Base-by-base conservation (phyloP, 2,329 filamentous ascomycete genomes). In the Aureobasidium sp. region DNA sequence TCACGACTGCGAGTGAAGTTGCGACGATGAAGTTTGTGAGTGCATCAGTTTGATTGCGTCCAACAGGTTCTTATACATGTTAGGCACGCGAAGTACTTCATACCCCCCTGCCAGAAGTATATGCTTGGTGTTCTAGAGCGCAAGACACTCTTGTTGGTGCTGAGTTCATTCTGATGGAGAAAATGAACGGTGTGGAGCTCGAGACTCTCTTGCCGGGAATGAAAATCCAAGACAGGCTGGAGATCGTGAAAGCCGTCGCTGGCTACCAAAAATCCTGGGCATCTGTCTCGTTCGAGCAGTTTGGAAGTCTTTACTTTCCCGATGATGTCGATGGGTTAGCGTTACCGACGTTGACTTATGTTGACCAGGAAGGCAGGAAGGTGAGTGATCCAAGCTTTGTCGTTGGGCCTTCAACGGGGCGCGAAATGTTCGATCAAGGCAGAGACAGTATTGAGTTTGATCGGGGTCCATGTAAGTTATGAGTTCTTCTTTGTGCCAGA, bases 111-210 rank as follows among this genome's bases (percentile, higher is more conserved):
- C 72, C 72, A 8, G 68, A 62, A 61, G 69, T 73, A 11, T 64
- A 68, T 13, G 68, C 67, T 13, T 75, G 71, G 71, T 68, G 65
- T 60, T 71, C 70, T 15, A 60, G 61, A 27, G 63, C 65, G 19
- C 38, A 67, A 4, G 62, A 64, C 11, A 71, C 67, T 57, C 61
- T 66, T 23, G 67, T 74, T 13, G 69, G 70, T 5, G 64, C 64
- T 1, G 72, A 74, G 63, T 74, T 71, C 49, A 73, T 74, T 21
- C 60, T 74, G 7, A 71, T 73, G 69, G 70, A 73, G 53, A 71
- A 69, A 40, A 66, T 65, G n/a, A 37, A 64, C 65, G 62, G 42
- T 70, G 74, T 68, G 68, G 67, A 69, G 45, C 61, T 75, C 10
- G 65, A 66, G 51, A 65, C 65, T 1, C 64, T 64, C n/a, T 75